Percentiles rank a stretch among this genome's conserved stretches.
phyloP scores from a whole-genome alignment of 2,329 filamentous ascomycete genomes.

The Ophiobolus disseminans region DNA sequence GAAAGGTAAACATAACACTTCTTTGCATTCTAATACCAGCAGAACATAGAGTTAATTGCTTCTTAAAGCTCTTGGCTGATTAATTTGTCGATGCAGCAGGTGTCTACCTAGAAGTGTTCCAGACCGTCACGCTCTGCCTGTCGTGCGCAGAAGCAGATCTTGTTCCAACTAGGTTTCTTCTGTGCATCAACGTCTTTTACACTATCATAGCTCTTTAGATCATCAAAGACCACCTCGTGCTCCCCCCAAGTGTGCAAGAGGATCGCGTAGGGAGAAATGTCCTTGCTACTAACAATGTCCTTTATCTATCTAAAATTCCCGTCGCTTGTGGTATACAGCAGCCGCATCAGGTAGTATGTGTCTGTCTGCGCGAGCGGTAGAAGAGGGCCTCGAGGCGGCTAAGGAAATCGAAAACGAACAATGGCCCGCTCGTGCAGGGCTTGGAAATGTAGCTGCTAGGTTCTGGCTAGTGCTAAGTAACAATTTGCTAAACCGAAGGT shows the following conservation, averaged over 20 bases:
- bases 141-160: conserved; percentile 22
- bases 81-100: conserved; percentile 21
- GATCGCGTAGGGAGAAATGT: conserved; percentile 15
- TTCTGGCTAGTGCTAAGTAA: conserved; percentile 2
- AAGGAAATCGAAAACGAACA: conserved; percentile 7
- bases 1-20: conserved; percentile 28
- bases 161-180: conserved; percentile 4
- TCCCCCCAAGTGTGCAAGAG: conserved; percentile 14
- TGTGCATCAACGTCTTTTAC: neutral
- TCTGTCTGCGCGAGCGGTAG: conserved; percentile 10
- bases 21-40: conserved; percentile 18
- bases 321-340: conserved; percentile 14
- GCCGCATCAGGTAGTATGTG: conserved; percentile 11
- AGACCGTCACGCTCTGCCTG: conserved; percentile 17
- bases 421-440: conserved; percentile 7
- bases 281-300: conserved; percentile 1
- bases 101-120: conserved; percentile 19
- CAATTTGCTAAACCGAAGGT: conserved; percentile 5
- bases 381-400: conserved; percentile 11
- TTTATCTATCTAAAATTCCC: conserved; percentile 10
- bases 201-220: neutral
- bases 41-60: conserved; percentile 27
- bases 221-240: conserved; percentile 3
- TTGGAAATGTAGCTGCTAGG: conserved; percentile 2
- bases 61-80: conserved; percentile 4